Conservation (phyloP, 176 grass and related monocot genomes). For the Rhynchospora tenuis region DNA sequence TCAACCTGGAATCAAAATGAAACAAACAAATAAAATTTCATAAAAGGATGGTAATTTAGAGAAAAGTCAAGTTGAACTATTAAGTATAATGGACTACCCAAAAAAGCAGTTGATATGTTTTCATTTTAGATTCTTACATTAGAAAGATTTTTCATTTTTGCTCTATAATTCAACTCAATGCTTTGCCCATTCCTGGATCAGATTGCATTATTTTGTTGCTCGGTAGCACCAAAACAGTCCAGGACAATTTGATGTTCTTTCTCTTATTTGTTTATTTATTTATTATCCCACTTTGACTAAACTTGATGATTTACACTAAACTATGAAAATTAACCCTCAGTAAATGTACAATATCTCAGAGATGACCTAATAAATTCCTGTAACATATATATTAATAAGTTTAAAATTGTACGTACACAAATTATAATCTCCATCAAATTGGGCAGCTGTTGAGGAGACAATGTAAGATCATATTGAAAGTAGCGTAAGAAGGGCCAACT, state of each 20-base stretch:
- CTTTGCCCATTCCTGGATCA: not conserved
- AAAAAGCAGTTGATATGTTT: not conserved
- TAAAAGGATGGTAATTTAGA: not conserved
- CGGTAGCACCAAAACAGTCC: too few species aligned
- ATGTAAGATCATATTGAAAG: slow-evolving; percentile 4
- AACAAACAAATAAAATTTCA: not conserved
- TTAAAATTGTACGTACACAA: not conserved
- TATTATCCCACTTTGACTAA: not conserved
- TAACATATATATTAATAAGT: not conserved
- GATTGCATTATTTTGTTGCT: not conserved
- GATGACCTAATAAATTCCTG: not conserved
- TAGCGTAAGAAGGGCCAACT: not conserved
- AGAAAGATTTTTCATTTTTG: not conserved
- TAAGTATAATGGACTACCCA: not conserved
- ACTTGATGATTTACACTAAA: not conserved
- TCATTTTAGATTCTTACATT: not conserved
- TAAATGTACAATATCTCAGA: not conserved
- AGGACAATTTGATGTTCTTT: not conserved
- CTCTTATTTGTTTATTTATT: too few species aligned
- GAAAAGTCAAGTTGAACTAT: not conserved
- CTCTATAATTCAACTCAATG: not conserved
- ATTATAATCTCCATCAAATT: slow-evolving; percentile 30
- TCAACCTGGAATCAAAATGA: not conserved
- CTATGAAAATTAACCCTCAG: not conserved
- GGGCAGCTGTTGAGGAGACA: slow-evolving; percentile 37